A percentile compares a stretch with the other conserved stretches of the same genome.
Conservation (phyloP, 2,329 filamentous ascomycete genomes). For the Shiraia sp. region DNA sequence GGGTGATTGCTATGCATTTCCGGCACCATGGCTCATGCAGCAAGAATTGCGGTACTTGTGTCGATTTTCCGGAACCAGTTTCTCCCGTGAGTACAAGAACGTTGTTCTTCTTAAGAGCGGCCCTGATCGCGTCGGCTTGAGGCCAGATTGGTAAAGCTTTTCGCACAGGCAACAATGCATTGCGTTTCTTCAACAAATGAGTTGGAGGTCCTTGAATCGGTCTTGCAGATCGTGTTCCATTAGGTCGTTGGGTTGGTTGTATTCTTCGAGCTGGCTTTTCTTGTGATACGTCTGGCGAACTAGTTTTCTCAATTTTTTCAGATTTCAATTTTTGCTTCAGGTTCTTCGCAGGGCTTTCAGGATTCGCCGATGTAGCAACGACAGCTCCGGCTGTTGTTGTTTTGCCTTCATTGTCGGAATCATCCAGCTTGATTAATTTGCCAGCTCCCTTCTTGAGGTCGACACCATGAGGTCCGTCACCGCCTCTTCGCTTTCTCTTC, state of each 20-base stretch:
- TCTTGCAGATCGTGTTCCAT: slow-evolving; percentile 2
- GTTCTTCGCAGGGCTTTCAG: no score
- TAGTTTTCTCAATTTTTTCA: no score
- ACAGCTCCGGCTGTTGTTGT: no score
- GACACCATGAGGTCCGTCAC: not conserved
- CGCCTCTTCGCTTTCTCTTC: not conserved
- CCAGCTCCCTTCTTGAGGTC: not conserved
- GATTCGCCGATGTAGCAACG: no score
- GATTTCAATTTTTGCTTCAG: no score
- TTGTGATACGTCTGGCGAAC: not conserved
- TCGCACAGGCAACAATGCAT: slow-evolving; percentile 56
- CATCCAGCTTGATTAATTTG: not conserved
- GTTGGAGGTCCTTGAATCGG: slow-evolving; percentile 17
- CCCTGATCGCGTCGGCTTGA: slow-evolving; percentile 70
- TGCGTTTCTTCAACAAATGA: slow-evolving; percentile 49
- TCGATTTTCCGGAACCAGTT: slow-evolving; percentile 96
- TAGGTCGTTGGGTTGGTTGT: slow-evolving; percentile 4
- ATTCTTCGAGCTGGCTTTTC: slow-evolving; percentile 3
- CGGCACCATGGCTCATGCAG: slow-evolving; percentile 79
- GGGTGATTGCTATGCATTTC: slow-evolving; percentile 83
- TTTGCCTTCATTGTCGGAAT: not conserved
- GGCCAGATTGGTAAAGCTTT: slow-evolving; percentile 80
- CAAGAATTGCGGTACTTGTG: slow-evolving; percentile 91
- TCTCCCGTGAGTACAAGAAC: slow-evolving; percentile 88
- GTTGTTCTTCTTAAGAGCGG: slow-evolving; percentile 65